Base-by-base conservation (phyloP, 352 stramenopile genomes). In the Pythium aphanidermatum region DNA sequence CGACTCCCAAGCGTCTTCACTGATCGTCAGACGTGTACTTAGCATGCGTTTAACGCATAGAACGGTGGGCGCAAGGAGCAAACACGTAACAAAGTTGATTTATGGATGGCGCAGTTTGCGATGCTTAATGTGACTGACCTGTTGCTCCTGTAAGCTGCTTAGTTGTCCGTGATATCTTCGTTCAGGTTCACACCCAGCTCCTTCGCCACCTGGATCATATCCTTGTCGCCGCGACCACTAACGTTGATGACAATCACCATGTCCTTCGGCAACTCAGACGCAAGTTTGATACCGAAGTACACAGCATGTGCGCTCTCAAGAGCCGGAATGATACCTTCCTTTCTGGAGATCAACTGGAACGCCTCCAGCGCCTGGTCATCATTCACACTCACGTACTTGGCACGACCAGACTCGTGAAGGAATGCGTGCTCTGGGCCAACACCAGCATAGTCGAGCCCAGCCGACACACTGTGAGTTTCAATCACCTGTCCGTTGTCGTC, bases 261-360 rank as follows among this genome's bases (percentile, higher is more conserved):
- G 54, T 83, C 90, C 23, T 79, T 60, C 19, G 74, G 59, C 38
- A 98, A 60, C 32, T 80, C 82, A 55, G 89, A 88, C 9, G 95
- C 93, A 17, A 98, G 70, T 65, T 98, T 71, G 21, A 98, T 76
- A 26, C 85, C 94, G 55, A 94, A 92, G 66, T 97, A 90, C 43
- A 99, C 80, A 7, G 96, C 96, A 63, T 99, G 96, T 39, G 92
- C 87, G 19, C 89, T 97, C 59, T 99, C 96, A 2, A 99, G 74
- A 4, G 96, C 96, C 12, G 95, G 92, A 57, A 99, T 99, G 69
- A 99, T 98, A 21, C 96, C 96, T 73, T 99, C 96, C 19, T 96
- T 88, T 49, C 89, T 59, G 34, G 88, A 98, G 46, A 98, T 77
- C 47, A 96, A 68, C 68, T 98, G 91, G 53, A 99, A 98, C 14